Evolutionary conservation across 352 stramenopile genomes (phyloP).

Genomic region (Globisporangium mamillatum): DNA sequence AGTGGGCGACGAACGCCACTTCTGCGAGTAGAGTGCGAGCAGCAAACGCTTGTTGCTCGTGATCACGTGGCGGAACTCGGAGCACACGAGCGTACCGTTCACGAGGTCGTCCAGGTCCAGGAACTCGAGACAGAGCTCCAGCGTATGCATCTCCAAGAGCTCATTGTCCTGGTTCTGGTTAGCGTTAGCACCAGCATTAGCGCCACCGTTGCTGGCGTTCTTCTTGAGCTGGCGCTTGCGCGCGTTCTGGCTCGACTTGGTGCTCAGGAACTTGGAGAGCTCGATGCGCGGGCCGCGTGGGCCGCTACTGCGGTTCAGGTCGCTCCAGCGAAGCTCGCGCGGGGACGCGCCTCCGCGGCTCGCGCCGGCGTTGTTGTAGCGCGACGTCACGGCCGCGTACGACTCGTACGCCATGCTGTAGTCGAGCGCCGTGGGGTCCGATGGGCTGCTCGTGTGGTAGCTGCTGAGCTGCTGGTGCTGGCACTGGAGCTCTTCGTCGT

Average conservation of each 20-base stretch:
- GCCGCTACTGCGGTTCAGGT: constrained; percentile 56
- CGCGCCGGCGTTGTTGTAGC: constrained; percentile 22
- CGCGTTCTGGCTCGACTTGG: constrained; percentile 26
- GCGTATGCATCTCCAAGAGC: constrained; percentile 42
- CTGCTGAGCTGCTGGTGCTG: background rate
- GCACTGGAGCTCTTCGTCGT: constrained; percentile 17
- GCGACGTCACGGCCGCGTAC: constrained; percentile 66
- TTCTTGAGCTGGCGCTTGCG: constrained; percentile 28
- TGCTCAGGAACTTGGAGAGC: constrained; percentile 24
- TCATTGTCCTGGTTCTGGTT: constrained; percentile 19
- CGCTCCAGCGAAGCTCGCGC: constrained; percentile 60
- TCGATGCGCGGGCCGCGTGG: constrained; percentile 40
- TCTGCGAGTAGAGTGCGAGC: constrained; percentile 53
- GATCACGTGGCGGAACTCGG: constrained; percentile 59
- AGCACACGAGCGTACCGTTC: constrained; percentile 39
- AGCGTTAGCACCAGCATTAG: background rate
- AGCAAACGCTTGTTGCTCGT: constrained; percentile 40
- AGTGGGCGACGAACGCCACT: constrained; percentile 37
- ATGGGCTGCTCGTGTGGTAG: background rate
- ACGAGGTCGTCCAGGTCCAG: constrained; percentile 52
- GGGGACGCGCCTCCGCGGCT: constrained; percentile 21
- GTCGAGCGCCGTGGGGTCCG: constrained; percentile 17
- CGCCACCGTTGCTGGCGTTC: background rate
- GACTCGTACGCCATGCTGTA: constrained; percentile 69
- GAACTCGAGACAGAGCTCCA: constrained; percentile 79